phyloP scores from a whole-genome alignment of 2,329 filamentous ascomycete species.

The Ophiostoma himal-ulmi region DNA sequence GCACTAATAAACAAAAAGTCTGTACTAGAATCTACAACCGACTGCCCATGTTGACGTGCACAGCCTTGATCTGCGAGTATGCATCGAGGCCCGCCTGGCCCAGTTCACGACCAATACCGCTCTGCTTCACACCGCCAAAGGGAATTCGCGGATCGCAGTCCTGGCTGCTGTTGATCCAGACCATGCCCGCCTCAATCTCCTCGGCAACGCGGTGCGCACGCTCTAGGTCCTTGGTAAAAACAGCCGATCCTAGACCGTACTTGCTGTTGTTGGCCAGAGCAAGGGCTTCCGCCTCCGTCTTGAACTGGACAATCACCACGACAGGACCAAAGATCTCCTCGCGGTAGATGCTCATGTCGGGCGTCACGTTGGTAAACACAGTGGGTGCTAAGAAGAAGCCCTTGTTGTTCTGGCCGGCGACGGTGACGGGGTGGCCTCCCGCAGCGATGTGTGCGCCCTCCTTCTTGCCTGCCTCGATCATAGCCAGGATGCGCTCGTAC shows the following conservation, averaged over 20 bases:
- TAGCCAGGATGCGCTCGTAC: slow-evolving; percentile 57
- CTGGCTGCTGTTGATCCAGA: slow-evolving; percentile 61
- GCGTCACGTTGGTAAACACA: slow-evolving; percentile 22
- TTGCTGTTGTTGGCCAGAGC: slow-evolving; percentile 73
- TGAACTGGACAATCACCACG: slow-evolving; percentile 60
- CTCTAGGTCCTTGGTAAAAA: slow-evolving; percentile 67
- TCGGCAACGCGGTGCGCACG: slow-evolving; percentile 50
- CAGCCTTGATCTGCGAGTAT: slow-evolving; percentile 19
- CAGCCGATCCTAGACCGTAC: slow-evolving; percentile 64
- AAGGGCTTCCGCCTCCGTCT: slow-evolving; percentile 65
- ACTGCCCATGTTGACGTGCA: slow-evolving; percentile 16
- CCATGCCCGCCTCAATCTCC: slow-evolving; percentile 59
- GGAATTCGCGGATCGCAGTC: slow-evolving; percentile 60
- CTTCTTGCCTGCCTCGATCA: slow-evolving; percentile 52
- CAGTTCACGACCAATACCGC: slow-evolving; percentile 56
- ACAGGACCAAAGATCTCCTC: slow-evolving; percentile 74
- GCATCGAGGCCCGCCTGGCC: slow-evolving; percentile 14
- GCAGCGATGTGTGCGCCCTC: slow-evolving; percentile 51
- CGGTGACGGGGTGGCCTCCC: slow-evolving; percentile 39
- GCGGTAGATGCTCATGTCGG: slow-evolving; percentile 68
- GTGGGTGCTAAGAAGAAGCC: slow-evolving; percentile 25
- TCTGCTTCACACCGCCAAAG: slow-evolving; percentile 60
- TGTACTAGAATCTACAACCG: not conserved
- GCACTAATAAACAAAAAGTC: not conserved
- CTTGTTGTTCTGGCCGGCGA: not conserved